A percentile compares a stretch with the other conserved stretches of the same genome.
These are phyloP conservation scores for Emericellopsis atlantica DNA, from an alignment of 2,329 filamentous ascomycete genomes.

Conservation along the genomic window DNA sequence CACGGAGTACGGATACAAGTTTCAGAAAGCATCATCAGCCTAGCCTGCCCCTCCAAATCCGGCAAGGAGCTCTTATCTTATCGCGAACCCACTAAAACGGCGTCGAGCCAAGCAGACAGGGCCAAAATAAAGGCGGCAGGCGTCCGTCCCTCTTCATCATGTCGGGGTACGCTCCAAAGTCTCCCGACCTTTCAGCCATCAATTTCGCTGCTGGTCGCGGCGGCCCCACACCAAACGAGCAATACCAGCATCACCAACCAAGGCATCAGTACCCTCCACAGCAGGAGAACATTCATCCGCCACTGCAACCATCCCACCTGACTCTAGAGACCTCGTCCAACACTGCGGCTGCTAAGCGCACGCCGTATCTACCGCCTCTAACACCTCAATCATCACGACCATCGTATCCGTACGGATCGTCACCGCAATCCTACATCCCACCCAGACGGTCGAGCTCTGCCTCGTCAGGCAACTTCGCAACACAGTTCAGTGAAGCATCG, in stretches of 20 bases:
- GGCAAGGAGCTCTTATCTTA: constrained; percentile 2
- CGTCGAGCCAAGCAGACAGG: not conserved
- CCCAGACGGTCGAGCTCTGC: too few species aligned
- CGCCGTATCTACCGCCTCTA: too few species aligned
- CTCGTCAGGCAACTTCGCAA: too few species aligned
- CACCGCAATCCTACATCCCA: too few species aligned
- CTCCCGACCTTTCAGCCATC: constrained; percentile 46
- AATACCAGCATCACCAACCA: not conserved
- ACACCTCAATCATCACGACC: too few species aligned
- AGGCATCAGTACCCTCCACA: constrained; percentile 10
- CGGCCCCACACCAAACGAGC: constrained; percentile 11
- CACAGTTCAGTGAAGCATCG: too few species aligned
- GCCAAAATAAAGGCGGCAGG: constrained; percentile 29
- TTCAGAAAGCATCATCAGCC: not conserved
- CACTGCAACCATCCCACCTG: too few species aligned
- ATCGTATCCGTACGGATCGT: too few species aligned
- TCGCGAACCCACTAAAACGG: not conserved
- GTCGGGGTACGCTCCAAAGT: constrained; percentile 37
- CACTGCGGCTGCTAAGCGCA: too few species aligned
- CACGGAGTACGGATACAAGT: too few species aligned
- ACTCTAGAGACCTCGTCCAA: too few species aligned
- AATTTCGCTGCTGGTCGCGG: constrained; percentile 7
- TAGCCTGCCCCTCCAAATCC: constrained; percentile 1
- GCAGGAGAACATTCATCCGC: too few species aligned
- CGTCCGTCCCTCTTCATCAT: constrained; percentile 21